Conservation (phyloP, 139 green algal species). For the Tetratostichococcus sp. region DNA sequence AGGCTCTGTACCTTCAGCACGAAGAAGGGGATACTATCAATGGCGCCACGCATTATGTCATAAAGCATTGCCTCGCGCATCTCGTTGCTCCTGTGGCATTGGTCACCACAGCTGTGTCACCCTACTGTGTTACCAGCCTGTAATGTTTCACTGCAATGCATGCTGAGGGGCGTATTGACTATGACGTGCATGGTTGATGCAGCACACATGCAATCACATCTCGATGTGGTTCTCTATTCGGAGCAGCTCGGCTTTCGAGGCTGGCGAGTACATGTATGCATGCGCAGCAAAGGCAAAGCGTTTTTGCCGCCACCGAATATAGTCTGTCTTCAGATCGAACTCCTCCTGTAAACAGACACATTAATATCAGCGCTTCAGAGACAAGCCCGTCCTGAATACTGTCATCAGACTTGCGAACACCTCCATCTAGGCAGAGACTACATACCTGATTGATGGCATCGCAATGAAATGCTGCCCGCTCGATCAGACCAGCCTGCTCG, state of each 20-base stretch:
- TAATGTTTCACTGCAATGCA: no score
- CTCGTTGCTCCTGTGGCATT: not conserved
- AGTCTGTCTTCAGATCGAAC: constrained; percentile 74
- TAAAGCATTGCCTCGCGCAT: not conserved
- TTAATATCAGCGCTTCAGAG: no score
- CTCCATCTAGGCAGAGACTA: not conserved
- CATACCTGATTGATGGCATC: not conserved
- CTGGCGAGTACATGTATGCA: constrained; percentile 74
- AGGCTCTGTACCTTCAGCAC: constrained; percentile 41
- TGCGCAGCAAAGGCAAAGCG: constrained; percentile 65
- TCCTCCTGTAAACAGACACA: constrained; percentile 46
- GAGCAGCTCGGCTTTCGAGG: constrained; percentile 57
- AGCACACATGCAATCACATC: constrained; percentile 5
- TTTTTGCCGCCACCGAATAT: constrained; percentile 45
- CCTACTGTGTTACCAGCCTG: no score
- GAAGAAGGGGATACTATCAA: constrained; percentile 30
- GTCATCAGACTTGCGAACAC: not conserved
- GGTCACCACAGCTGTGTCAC: not conserved
- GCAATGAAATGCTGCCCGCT: not conserved
- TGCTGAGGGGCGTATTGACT: no score
- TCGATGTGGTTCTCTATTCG: constrained; percentile 58
- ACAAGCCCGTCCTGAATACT: not conserved
- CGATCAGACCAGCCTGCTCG: not conserved
- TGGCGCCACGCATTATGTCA: not conserved
- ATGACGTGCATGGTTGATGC: no score